Evolutionary conservation across 192 early-diverging fungal species (phyloP).

Genomic region (Coemansia sp.): DNA sequence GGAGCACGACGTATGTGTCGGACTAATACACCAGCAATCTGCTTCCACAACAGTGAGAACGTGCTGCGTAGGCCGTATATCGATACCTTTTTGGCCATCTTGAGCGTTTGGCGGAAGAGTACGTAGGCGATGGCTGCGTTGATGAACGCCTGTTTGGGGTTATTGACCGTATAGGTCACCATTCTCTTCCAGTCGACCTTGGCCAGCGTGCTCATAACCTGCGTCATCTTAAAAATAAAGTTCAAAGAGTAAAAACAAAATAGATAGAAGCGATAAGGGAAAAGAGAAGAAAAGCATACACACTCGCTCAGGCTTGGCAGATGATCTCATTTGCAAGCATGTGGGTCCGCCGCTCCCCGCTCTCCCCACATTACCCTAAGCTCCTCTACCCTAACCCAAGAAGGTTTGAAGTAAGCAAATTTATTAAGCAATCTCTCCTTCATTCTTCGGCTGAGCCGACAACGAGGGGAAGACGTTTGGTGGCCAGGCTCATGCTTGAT

Average conservation of each 20-base stretch:
- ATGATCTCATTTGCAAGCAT: neutral
- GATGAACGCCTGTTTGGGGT: slow-evolving; percentile 51
- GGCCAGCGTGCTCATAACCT: slow-evolving; percentile 52
- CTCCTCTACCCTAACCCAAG: neutral
- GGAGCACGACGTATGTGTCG: slow-evolving; percentile 47
- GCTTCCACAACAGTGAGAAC: slow-evolving; percentile 33
- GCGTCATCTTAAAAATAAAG: slow-evolving; percentile 24
- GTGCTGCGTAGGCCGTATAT: slow-evolving; percentile 41
- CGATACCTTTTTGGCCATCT: slow-evolving; percentile 28
- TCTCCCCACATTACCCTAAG: neutral
- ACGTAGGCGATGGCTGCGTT: slow-evolving; percentile 46
- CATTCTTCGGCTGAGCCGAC: slow-evolving; percentile 53
- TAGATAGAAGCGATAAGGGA: neutral
- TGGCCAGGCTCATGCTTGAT: too few species aligned
- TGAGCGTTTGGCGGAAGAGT: slow-evolving; percentile 40
- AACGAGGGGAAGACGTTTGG: too few species aligned
- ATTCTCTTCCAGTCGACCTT: slow-evolving; percentile 49
- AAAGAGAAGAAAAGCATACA: neutral
- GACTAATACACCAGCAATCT: slow-evolving; percentile 30
- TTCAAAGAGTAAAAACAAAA: neutral
- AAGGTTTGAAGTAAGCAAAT: neutral
- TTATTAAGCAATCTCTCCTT: neutral
- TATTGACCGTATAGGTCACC: slow-evolving; percentile 31
- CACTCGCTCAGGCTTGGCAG: neutral
- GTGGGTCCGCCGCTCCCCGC: neutral